Conservation (phyloP, 768 basidiomycete species). For the Collybia sp. region DNA sequence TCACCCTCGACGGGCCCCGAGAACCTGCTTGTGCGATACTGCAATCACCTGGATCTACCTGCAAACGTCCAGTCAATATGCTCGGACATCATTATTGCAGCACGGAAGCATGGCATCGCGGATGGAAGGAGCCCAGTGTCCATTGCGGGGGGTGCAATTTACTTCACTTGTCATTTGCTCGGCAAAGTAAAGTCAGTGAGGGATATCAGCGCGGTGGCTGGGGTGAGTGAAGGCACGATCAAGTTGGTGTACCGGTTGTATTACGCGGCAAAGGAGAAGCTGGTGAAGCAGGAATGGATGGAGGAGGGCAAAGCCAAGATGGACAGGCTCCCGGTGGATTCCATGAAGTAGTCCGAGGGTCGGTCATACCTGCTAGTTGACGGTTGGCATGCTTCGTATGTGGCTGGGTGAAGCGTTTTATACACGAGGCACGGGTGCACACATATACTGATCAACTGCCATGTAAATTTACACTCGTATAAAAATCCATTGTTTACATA, state of each 20-base stretch:
- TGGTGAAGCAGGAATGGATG: constrained; percentile 86
- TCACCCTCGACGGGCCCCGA: constrained; percentile 68
- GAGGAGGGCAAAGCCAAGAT: constrained; percentile 70
- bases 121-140: constrained; percentile 95
- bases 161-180: constrained; percentile 84
- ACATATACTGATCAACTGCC: too few species aligned
- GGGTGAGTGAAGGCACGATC: constrained; percentile 94
- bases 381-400: too few species aligned
- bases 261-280: constrained; percentile 64
- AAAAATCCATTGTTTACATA: too few species aligned
- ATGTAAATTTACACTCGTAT: too few species aligned
- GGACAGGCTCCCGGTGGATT: constrained; percentile 36
- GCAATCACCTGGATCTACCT: constrained; percentile 87
- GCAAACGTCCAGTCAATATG: constrained; percentile 80
- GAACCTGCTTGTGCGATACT: constrained; percentile 87
- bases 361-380: too few species aligned
- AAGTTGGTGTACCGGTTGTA: constrained; percentile 84
- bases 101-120: constrained; percentile 81
- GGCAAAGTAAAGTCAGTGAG: constrained; percentile 70
- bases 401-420: too few species aligned
- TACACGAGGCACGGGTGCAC: too few species aligned
- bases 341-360: constrained; percentile 24
- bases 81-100: constrained; percentile 75
- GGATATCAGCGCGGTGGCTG: constrained; percentile 88
- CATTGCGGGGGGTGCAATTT: constrained; percentile 97